These are phyloP conservation scores for Gossypium laxum DNA, from an alignment of 441 rosid species.

Conservation along the genomic window DNA sequence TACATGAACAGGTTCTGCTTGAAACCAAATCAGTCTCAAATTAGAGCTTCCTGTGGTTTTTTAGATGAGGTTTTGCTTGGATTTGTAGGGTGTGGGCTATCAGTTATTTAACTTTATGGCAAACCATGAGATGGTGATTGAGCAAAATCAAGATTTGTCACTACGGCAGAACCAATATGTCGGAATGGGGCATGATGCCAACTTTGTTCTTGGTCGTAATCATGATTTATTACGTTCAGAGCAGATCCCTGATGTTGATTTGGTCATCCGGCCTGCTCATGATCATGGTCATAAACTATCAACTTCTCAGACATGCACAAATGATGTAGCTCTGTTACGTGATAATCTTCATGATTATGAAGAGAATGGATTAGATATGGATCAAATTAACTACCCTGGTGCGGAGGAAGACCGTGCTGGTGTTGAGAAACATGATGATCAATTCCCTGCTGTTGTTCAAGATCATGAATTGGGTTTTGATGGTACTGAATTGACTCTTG, in stretches of 20 bases:
- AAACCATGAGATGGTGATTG: constrained; percentile 31
- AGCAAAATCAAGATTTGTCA: constrained; percentile 23
- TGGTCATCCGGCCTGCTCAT: neutral
- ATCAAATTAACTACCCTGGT: constrained; percentile 20
- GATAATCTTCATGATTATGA: constrained; percentile 17
- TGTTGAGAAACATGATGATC: constrained; percentile 17
- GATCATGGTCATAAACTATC: constrained; percentile 20
- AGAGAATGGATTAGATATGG: constrained; percentile 19
- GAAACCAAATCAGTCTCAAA: neutral
- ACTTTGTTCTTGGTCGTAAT: constrained; percentile 24
- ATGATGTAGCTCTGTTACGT: constrained; percentile 9
- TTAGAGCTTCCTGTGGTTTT: constrained; percentile 3
- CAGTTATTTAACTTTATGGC: constrained; percentile 21
- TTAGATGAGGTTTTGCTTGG: neutral
- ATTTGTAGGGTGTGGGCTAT: neutral
- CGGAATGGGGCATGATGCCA: constrained; percentile 26
- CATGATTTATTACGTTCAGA: constrained; percentile 24
- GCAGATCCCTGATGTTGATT: constrained; percentile 14
- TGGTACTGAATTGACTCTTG: constrained; percentile 26
- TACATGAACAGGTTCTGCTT: constrained; percentile 1
- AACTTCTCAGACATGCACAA: constrained; percentile 17
- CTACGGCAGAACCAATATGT: constrained; percentile 27
- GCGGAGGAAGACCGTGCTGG: constrained; percentile 21
- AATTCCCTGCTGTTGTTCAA: constrained; percentile 2
- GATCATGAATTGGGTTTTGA: constrained; percentile 24